Base-by-base conservation (phyloP, 2,329 filamentous ascomycete species). In the Massarina eburnea region DNA sequence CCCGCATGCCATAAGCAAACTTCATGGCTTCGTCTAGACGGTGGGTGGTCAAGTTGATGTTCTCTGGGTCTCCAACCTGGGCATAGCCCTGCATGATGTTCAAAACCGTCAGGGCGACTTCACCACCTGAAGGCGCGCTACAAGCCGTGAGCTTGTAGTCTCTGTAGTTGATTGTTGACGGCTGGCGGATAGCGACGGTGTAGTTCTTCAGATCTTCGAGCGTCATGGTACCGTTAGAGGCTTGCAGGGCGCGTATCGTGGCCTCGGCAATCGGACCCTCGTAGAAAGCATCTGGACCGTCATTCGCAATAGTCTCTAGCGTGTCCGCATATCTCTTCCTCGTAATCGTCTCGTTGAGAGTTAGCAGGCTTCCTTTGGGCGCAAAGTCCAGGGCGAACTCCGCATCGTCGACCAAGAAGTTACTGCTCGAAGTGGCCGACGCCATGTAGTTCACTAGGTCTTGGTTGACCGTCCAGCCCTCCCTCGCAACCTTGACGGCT, bases 341-440 rank as follows among this genome's bases (percentile, higher is more conserved):
- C 0, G 86, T 91, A 61, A 97, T 90, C 0, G 71, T 85, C 39
- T 95, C 89, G 15, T 89, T 89, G 2, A 91, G 71, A 15, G 79
- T 75, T 0, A 96, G 59, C 2, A 89, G 75, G 0, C 79, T 85
- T 3, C 91, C 92, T 49, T 91, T 84, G 0, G 90, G 90, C 2
- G 90, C 91, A 72, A 96, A 96, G 64, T 96, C 92, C 38, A 88
- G 68, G 0, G 91, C 89, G 86, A 90, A 97, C 3, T 83, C 81
- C 0, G 86, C 84, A 45, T 96, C 83, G 3, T 87, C 77, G 0
- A 84, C 74, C 0, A 96, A 73, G 59, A 95, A 96, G 55, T 89
- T 79, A 39, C 43, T 27, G 52, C 57, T 7, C 47, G 67, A 47
- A 64, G 63, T 66, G 46, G 74, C 75, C 3, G 66, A 74, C 1